Evolutionary conservation across 257 asterid species (phyloP).

Genomic region (Solanum clarkiae): DNA sequence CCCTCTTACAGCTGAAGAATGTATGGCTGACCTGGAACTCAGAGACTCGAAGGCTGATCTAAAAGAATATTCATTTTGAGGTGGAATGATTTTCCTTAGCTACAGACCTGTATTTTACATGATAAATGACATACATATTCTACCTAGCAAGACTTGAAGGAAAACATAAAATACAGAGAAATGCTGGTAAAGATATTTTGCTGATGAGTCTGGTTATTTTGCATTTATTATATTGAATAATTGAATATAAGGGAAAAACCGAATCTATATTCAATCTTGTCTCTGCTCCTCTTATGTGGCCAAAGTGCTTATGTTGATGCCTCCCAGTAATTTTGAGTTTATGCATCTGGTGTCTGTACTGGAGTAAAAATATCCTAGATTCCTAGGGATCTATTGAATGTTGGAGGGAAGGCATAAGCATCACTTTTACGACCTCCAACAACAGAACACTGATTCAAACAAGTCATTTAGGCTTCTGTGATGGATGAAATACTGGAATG

Average conservation of each 20-base stretch:
- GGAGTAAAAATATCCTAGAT: not conserved
- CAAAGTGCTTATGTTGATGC: not conserved
- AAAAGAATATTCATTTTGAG: slow-evolving; percentile 79
- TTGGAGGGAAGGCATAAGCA: not conserved
- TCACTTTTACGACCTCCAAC: not conserved
- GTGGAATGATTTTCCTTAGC: not conserved
- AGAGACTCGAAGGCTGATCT: slow-evolving; percentile 62
- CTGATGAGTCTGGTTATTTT: not conserved
- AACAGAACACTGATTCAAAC: not conserved
- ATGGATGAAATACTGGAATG: not conserved
- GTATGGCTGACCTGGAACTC: slow-evolving; percentile 53
- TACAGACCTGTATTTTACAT: not conserved
- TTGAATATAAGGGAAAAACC: not conserved
- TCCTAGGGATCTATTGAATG: not conserved
- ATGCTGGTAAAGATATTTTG: not conserved
- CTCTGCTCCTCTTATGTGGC: not conserved
- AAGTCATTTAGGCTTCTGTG: not conserved
- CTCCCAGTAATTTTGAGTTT: not conserved
- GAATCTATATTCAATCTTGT: not conserved
- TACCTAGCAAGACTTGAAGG: not conserved
- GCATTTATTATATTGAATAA: not conserved
- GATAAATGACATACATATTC: not conserved
- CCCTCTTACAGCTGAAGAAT: slow-evolving; percentile 80
- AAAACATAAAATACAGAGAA: not conserved
- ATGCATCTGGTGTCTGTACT: not conserved